Conservation (phyloP, 2,329 filamentous ascomycete species). For the Aureobasidium lini region DNA sequence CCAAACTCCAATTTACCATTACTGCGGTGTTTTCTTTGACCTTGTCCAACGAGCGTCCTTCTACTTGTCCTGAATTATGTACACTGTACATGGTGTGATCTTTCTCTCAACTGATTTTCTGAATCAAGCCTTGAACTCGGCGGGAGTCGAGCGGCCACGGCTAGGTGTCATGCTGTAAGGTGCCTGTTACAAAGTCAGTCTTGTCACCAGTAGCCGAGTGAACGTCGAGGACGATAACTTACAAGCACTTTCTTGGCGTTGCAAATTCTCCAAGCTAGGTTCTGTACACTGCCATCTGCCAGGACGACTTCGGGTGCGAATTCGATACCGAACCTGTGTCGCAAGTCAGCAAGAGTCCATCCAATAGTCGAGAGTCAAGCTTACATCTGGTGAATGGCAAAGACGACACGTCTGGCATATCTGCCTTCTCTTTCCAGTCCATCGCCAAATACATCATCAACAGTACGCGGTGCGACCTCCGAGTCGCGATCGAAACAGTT, state of each 20-base stretch:
- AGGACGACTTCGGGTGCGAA: constrained; percentile 88
- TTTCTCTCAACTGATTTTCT: neutral
- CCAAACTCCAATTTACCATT: no score
- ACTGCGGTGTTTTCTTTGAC: no score
- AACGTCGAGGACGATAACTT: constrained; percentile 33
- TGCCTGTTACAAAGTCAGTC: constrained; percentile 24
- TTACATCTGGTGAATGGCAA: constrained; percentile 88
- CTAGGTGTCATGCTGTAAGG: constrained; percentile 43
- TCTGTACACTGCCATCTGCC: constrained; percentile 82
- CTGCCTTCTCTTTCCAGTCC: constrained; percentile 82
- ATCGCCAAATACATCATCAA: constrained; percentile 76
- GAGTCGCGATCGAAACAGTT: constrained; percentile 92
- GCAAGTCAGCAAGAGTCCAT: no score
- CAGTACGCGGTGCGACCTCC: constrained; percentile 74
- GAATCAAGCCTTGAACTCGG: constrained; percentile 6
- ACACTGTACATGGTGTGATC: neutral
- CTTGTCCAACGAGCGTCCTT: no score
- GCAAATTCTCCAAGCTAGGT: constrained; percentile 88
- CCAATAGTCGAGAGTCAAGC: constrained; percentile 19
- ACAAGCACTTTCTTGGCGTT: constrained; percentile 94
- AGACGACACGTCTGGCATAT: constrained; percentile 83
- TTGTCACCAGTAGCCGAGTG: neutral
- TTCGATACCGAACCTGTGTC: constrained; percentile 71
- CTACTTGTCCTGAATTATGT: no score
- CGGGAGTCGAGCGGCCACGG: constrained; percentile 28